These are phyloP conservation scores for Exidia glandulosa DNA, from an alignment of 768 basidiomycete species.

Conservation along the genomic window DNA sequence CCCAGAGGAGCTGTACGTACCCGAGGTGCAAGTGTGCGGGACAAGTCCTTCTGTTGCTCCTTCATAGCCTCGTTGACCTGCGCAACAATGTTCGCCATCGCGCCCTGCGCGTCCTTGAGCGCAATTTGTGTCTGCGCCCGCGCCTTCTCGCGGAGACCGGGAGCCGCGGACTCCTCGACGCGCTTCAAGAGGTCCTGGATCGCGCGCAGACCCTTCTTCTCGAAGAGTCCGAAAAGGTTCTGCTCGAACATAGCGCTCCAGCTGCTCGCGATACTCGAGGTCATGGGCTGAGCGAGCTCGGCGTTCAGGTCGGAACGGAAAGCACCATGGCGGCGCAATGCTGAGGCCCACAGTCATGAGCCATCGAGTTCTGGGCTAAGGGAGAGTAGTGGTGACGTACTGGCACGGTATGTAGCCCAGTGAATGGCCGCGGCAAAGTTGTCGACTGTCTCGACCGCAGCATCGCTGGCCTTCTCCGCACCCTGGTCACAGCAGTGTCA, in stretches of 20 bases:
- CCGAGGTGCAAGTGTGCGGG: constrained; percentile 33
- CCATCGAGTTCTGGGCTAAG: constrained; percentile 9
- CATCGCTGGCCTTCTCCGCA: constrained; percentile 27
- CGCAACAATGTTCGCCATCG: constrained; percentile 36
- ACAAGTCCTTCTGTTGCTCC: constrained; percentile 48
- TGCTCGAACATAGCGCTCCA: constrained; percentile 54
- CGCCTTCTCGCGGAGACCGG: constrained; percentile 41
- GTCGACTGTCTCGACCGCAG: constrained; percentile 37
- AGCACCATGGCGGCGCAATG: constrained; percentile 43
- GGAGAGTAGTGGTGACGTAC: constrained; percentile 21
- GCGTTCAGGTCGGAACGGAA: constrained; percentile 52
- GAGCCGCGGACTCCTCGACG: constrained; percentile 38
- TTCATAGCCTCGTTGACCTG: constrained; percentile 39
- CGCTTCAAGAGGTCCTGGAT: constrained; percentile 39
- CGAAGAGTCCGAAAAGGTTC: constrained; percentile 41
- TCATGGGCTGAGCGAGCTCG: constrained; percentile 47
- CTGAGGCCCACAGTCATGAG: constrained; percentile 7
- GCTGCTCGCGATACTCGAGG: constrained; percentile 40
- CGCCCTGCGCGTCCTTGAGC: constrained; percentile 38
- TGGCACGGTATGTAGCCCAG: constrained; percentile 49
- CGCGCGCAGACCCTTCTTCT: constrained; percentile 22
- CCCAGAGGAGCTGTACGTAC: background rate
- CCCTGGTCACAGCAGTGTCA: constrained; percentile 17
- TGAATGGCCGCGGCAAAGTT: constrained; percentile 44
- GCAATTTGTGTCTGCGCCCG: constrained; percentile 40